Evolutionary conservation across 306 rosid genomes (phyloP).

Genomic region (Arachis hypogaea): DNA sequence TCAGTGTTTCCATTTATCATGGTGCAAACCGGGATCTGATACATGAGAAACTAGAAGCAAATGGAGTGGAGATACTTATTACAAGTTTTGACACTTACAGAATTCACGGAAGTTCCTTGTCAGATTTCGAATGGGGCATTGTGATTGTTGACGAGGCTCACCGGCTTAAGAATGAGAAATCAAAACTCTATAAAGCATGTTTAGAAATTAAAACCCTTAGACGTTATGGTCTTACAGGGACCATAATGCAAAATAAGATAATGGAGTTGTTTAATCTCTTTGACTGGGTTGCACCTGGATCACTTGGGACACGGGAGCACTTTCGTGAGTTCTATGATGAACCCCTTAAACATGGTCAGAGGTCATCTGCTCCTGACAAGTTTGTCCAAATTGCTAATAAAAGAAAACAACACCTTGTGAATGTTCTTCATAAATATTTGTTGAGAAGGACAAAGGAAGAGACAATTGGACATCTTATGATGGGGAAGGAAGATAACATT

Average conservation of each 20-base stretch:
- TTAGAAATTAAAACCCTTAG: slow-evolving; percentile 70
- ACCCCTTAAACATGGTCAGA: slow-evolving; percentile 95
- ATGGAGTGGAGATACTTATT: slow-evolving; percentile 72
- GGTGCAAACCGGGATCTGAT: slow-evolving; percentile 82
- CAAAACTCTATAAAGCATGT: slow-evolving; percentile 85
- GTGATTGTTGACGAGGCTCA: slow-evolving; percentile 92
- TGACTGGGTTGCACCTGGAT: slow-evolving; percentile 92
- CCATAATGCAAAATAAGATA: slow-evolving; percentile 92
- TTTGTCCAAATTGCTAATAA: slow-evolving; percentile 75
- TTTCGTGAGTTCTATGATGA: slow-evolving; percentile 89
- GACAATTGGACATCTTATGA: slow-evolving; percentile 98
- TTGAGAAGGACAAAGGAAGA: slow-evolving; percentile 93
- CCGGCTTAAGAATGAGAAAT: slow-evolving; percentile 87
- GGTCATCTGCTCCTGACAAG: slow-evolving; percentile 90
- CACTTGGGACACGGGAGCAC: slow-evolving; percentile 93
- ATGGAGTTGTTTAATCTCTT: slow-evolving; percentile 94
- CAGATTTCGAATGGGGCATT: slow-evolving; percentile 67
- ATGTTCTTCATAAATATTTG: slow-evolving; percentile 81
- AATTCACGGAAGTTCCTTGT: slow-evolving; percentile 72
- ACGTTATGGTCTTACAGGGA: slow-evolving; percentile 93
- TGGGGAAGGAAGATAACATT: slow-evolving; percentile 97
- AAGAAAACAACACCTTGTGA: slow-evolving; percentile 74
- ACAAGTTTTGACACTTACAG: slow-evolving; percentile 92
- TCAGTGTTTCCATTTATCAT: slow-evolving; percentile 76
- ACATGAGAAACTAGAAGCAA: slow-evolving; percentile 65